These are phyloP conservation scores for Citrullus mucosospermus DNA, from an alignment of 306 rosid genomes.

Conservation along the genomic window DNA sequence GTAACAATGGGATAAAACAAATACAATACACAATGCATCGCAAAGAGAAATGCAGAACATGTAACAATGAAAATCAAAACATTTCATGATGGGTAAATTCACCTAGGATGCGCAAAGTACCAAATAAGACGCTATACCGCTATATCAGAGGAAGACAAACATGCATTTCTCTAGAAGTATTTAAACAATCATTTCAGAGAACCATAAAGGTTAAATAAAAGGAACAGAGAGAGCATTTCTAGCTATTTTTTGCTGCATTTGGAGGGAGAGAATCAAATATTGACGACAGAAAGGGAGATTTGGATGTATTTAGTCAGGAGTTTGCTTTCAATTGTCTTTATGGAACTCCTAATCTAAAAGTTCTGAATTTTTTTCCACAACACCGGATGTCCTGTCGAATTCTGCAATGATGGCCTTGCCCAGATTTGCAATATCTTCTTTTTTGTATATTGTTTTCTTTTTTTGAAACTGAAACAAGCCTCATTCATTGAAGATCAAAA, in stretches of 20 bases:
- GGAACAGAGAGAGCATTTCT: background rate
- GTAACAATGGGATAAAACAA: slow-evolving; percentile 15
- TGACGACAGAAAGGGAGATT: background rate
- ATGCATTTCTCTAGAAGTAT: background rate
- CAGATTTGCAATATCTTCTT: background rate
- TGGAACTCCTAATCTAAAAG: background rate
- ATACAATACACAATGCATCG: background rate
- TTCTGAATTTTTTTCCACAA: background rate
- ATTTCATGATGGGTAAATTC: background rate
- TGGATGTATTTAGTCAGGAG: background rate
- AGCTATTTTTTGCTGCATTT: background rate
- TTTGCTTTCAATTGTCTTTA: background rate
- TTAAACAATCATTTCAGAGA: background rate
- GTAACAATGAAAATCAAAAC: background rate
- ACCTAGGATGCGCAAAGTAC: background rate
- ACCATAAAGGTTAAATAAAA: background rate
- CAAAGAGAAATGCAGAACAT: background rate
- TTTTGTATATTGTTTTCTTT: background rate
- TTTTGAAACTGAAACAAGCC: no score
- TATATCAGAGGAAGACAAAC: background rate
- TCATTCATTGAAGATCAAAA: background rate
- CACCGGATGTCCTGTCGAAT: background rate
- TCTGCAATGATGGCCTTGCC: background rate
- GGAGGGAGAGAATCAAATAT: background rate
- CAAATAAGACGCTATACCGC: background rate